These are phyloP conservation scores for Tylopilus subfusipes DNA, from an alignment of 768 basidiomycete species.

Conservation along the genomic window DNA sequence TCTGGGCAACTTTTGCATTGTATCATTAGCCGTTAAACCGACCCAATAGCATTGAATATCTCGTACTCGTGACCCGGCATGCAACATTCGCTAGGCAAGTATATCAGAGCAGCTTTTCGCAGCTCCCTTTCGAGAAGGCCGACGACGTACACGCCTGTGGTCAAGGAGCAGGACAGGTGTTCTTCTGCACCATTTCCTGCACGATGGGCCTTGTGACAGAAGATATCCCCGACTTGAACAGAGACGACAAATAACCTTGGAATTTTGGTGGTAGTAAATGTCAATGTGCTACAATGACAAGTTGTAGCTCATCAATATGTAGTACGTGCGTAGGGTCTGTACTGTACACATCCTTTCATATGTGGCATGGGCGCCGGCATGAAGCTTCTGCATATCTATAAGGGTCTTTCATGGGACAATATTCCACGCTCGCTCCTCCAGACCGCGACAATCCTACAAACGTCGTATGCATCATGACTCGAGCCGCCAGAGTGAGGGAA, in stretches of 20 bases:
- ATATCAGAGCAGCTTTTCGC: background rate
- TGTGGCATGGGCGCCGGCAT: background rate
- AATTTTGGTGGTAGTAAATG: background rate
- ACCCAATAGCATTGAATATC: background rate
- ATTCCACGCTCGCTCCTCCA: background rate
- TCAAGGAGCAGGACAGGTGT: background rate
- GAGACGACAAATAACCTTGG: background rate
- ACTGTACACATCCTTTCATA: background rate
- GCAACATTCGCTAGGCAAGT: background rate
- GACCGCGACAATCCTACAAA: background rate
- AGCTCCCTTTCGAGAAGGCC: background rate
- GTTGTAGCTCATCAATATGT: background rate
- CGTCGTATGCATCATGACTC: background rate
- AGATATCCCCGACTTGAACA: background rate
- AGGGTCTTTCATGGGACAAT: slow-evolving; percentile 1
- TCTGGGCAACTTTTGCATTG: slow-evolving; percentile 8
- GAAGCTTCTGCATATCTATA: background rate
- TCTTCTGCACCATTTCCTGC: background rate
- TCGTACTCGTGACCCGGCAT: background rate
- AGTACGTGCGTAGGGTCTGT: background rate
- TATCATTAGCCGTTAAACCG: slow-evolving; percentile 14
- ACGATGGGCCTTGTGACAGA: background rate
- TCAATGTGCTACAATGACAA: background rate
- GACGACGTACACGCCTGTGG: background rate
- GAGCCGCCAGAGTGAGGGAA: background rate